phyloP scores from a whole-genome alignment of 2,329 filamentous ascomycete genomes.

The Pyrenochaeta sp. region DNA sequence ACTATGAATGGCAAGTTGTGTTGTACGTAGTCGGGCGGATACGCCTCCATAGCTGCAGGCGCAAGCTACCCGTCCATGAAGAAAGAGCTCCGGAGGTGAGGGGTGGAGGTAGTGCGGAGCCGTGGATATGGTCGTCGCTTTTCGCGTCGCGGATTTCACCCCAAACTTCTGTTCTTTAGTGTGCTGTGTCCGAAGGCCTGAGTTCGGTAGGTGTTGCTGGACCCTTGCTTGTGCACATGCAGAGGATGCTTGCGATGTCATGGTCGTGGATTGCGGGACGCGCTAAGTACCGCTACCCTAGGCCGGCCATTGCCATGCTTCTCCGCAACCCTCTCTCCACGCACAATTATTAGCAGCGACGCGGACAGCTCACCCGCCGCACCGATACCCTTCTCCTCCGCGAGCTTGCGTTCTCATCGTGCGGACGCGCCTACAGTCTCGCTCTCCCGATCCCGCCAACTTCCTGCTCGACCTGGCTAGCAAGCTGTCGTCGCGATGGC shows the following conservation, averaged over 20 bases:
- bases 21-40: slow-evolving; percentile 79
- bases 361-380: slow-evolving; percentile 2
- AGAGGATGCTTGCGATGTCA: neutral
- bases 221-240: slow-evolving; percentile 1
- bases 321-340: slow-evolving; percentile 11
- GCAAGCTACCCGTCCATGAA: slow-evolving; percentile 42
- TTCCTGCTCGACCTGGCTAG: slow-evolving; percentile 25
- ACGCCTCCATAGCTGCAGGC: slow-evolving; percentile 73
- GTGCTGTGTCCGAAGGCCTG: neutral
- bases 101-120: slow-evolving; percentile 16
- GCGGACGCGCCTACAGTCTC: slow-evolving; percentile 5
- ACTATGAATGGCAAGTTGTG: slow-evolving; percentile 88
- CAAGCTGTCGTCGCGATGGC: slow-evolving; percentile 43
- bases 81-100: slow-evolving; percentile 9
- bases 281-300: slow-evolving; percentile 7
- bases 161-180: neutral
- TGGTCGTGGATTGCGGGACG: slow-evolving; percentile 1
- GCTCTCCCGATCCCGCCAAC: slow-evolving; percentile 9
- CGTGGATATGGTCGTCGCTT: slow-evolving; percentile 4
- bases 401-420: neutral
- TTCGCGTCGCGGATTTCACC: neutral
- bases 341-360: slow-evolving; percentile 15
- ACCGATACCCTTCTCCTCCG: neutral
- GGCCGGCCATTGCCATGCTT: slow-evolving; percentile 14
- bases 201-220: neutral